Evolutionary conservation across 1,284 basidiomycete species (phyloP), one percentile per base, ranked within the genome.

Genomic region (Tylopilus orsonianus): DNA sequence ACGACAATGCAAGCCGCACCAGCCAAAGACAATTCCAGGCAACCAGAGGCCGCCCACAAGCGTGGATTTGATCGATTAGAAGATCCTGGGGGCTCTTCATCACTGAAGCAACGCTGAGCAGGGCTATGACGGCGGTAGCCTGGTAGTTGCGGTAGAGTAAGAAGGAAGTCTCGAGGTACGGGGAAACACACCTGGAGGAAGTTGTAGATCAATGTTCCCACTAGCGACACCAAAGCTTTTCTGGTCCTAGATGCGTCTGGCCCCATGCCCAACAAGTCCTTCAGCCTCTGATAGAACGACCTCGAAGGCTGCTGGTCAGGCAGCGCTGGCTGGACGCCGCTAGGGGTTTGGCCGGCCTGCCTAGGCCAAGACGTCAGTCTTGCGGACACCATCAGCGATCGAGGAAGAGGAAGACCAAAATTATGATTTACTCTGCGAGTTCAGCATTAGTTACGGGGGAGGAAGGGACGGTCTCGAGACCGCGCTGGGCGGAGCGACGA

Each of bases 21-120:
- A 84, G 65, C 85, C 88, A 90, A 4, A 90, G 68, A 41, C 75
- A 75, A 48, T 82, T 77, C 88, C 87, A 90, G 4, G 74, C 69
- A 1, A 87, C 87, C 10, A 90, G 65, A 5, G 87, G 87, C 18
- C 79, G 74, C 45, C 74, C 73, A 55, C 87, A 90, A 0, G 83
- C 83, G 18, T 65, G 60, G 76, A 86, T 87, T 67, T 90, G 86
- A 44, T 73, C 77, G 37, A 71, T 46, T 1, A 56, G 58, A 1
- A 68, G 66, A 42, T 71, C 50, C 0, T 68, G 73, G 9, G 78
- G 79, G 57, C 81, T 87, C 53, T 71, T 69, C 30, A 71, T 70
- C 32, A 70, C 64, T 2, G 78, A 73, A 8, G 80, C 75, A 33
- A 80, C 68, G 13, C 71, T 71, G 19, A 87, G 67, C 34, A 90